A percentile compares a stretch with the other conserved stretches of the same genome.
phyloP scores from a whole-genome alignment of 371 early-diverging fungal genomes.

The Mortierella sp. region DNA sequence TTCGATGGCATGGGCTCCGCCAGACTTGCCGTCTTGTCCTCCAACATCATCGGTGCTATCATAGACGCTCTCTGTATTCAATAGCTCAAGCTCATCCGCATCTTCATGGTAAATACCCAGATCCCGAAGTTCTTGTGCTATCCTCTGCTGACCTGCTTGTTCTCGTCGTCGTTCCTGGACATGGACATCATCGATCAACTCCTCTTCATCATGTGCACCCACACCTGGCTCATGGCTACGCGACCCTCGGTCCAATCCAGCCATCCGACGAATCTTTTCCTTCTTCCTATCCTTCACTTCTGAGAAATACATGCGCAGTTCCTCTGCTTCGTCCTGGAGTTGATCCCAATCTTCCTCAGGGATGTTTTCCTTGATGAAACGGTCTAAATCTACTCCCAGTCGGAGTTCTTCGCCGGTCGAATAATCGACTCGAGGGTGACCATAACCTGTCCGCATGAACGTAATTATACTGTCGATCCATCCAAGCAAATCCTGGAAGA shows the following conservation, averaged over 20 bases:
- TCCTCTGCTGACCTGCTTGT: constrained; percentile 9
- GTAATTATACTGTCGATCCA: constrained; percentile 55
- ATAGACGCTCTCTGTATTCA: constrained; percentile 23
- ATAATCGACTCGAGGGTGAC: constrained; percentile 14
- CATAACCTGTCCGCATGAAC: constrained; percentile 49
- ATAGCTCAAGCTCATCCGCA: constrained; percentile 48
- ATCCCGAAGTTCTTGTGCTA: constrained; percentile 32
- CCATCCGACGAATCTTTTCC: constrained; percentile 43
- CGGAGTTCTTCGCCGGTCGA: constrained; percentile 35
- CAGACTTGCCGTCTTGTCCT: too few species aligned
- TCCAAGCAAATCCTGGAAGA: constrained; percentile 54
- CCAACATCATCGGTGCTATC: constrained; percentile 1
- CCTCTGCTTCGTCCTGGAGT: constrained; percentile 33
- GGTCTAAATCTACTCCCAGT: constrained; percentile 24
- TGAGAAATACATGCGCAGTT: constrained; percentile 22
- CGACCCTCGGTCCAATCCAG: constrained; percentile 23
- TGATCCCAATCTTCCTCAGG: constrained; percentile 10
- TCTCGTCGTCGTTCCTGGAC: background rate
- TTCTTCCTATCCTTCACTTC: constrained; percentile 41
- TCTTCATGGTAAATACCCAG: constrained; percentile 44
- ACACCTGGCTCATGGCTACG: constrained; percentile 1
- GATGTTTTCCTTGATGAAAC: constrained; percentile 16
- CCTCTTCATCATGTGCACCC: background rate
- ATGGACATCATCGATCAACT: background rate
- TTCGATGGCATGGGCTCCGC: background rate